Percentiles rank a stretch among this genome's conserved stretches.
phyloP scores from a whole-genome alignment of 352 stramenopile species.

The Pseudoperonospora humuli region DNA sequence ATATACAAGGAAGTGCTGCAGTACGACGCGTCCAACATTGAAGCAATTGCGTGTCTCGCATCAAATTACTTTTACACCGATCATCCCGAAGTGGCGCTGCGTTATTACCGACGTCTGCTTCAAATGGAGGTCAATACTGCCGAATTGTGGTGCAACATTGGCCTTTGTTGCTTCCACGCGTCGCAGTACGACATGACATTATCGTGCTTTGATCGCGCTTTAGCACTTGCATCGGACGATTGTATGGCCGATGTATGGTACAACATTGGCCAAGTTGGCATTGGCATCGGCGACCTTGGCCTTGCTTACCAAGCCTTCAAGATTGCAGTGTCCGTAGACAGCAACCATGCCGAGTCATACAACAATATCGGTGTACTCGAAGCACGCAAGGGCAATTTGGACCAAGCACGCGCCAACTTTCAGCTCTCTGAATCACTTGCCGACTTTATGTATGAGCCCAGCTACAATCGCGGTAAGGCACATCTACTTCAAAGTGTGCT shows the following conservation, averaged over 20 bases:
- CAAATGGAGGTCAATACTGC: conserved; percentile 89
- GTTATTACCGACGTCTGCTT: conserved; percentile 89
- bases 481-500: not conserved
- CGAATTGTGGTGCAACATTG: conserved; percentile 93
- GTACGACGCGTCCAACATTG: conserved; percentile 85
- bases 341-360: conserved; percentile 88
- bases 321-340: conserved; percentile 87
- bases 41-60: conserved; percentile 45
- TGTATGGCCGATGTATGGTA: conserved; percentile 90
- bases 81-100: conserved; percentile 85
- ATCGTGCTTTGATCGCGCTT: conserved; percentile 80
- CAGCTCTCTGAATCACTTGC: conserved; percentile 51
- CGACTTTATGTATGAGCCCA: conserved; percentile 88
- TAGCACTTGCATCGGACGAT: conserved; percentile 59
- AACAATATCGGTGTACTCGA: conserved; percentile 88
- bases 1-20: conserved; percentile 78
- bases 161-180: conserved; percentile 88
- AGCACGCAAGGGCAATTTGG: conserved; percentile 82
- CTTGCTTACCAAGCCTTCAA: conserved; percentile 93
- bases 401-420: conserved; percentile 82
- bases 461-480: conserved; percentile 79
- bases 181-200: conserved; percentile 66
- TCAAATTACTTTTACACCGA: conserved; percentile 90
- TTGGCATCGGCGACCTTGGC: conserved; percentile 89
- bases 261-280: conserved; percentile 84